Conservation (phyloP, 208 protist genomes). For the Wallacemonas sp. region DNA sequence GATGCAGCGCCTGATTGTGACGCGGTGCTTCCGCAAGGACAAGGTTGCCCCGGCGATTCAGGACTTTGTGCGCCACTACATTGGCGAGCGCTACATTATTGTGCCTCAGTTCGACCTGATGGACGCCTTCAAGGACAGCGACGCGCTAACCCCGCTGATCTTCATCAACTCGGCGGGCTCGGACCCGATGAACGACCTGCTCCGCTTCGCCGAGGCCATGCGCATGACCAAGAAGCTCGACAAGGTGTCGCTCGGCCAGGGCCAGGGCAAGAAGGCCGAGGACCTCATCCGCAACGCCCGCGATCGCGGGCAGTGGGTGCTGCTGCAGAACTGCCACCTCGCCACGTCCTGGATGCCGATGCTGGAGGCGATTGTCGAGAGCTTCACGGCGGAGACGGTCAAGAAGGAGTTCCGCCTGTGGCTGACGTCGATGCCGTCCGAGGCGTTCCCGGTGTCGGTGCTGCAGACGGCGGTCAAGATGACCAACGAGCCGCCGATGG, state of each 20-base stretch:
- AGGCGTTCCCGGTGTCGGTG: conserved; percentile 97
- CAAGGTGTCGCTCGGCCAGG: conserved; percentile 97
- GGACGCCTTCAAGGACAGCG: conserved; percentile 94
- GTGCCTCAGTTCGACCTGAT: conserved; percentile 95
- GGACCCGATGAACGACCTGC: conserved; percentile 95
- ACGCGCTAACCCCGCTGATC: conserved; percentile 94
- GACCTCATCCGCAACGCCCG: conserved; percentile 85
- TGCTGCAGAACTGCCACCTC: conserved; percentile 98
- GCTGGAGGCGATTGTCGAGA: conserved; percentile 94
- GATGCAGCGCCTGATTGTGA: conserved; percentile 94
- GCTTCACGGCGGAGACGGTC: conserved; percentile 91
- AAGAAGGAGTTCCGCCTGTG: conserved; percentile 98
- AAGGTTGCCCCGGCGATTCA: conserved; percentile 95
- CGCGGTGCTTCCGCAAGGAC: conserved; percentile 96
- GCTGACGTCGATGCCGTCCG: conserved; percentile 97
- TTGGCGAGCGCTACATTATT: conserved; percentile 95
- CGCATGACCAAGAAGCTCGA: conserved; percentile 93
- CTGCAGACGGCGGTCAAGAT: conserved; percentile 98
- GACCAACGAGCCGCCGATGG: conserved; percentile 99
- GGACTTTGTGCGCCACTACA: conserved; percentile 90
- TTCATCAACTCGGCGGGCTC: conserved; percentile 97
- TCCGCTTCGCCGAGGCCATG: conserved; percentile 96
- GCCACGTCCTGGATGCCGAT: conserved; percentile 95
- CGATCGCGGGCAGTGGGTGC: conserved; percentile 94
- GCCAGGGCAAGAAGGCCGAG: conserved; percentile 95